Evolutionary conservation across 108 stramenopile genomes (phyloP), one percentile per base, ranked within the genome.

Genomic region (Nitzschia sp.): DNA sequence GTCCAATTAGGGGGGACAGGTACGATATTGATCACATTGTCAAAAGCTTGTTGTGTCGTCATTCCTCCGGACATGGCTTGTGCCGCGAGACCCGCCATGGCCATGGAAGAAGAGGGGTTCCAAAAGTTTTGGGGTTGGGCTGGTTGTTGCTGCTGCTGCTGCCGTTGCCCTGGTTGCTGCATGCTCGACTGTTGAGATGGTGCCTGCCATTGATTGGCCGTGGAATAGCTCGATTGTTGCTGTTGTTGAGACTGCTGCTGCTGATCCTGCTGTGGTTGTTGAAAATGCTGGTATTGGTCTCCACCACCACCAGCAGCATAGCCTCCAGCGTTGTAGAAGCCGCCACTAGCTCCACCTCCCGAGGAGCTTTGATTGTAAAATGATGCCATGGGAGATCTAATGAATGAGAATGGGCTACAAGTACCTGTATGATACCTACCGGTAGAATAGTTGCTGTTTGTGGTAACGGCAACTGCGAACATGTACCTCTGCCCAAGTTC

Each of bases 51-150:
- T 19, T 81, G 63, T 36, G 57, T 77, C 3, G 74, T 53, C 23
- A 80, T 36, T 50, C 62, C 55, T 8, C 75, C 75, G 21, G 75
- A 35, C 1, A 63, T 61, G 1, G 73, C 78, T 32, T 66, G 66
- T 16, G 75, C 71, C 22, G 69, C 72, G 34, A 60, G 35, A 15
- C 69, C 78, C 26, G 78, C 82, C 21, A 68, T 73, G 22, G 81
- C 81, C 70, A 85, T 76, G 46, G 79, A 76, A 47, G 85, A 67
- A 47, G 85, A 67, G 21, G 86, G 87, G 58, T 87, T 86, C 81
- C 81, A 89, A 33, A 85, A 77, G 63, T 33, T 64, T 32, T 27
- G 53, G 26, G 21, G 47, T 27, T 41, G 69, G 45, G 66, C 52
- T 26, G 62, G 68, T 35, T 73, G 54, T 55, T 81, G 60, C 44